Evolutionary conservation across 1,284 basidiomycete species (phyloP).

Genomic region (Leccinum pachyderme): DNA sequence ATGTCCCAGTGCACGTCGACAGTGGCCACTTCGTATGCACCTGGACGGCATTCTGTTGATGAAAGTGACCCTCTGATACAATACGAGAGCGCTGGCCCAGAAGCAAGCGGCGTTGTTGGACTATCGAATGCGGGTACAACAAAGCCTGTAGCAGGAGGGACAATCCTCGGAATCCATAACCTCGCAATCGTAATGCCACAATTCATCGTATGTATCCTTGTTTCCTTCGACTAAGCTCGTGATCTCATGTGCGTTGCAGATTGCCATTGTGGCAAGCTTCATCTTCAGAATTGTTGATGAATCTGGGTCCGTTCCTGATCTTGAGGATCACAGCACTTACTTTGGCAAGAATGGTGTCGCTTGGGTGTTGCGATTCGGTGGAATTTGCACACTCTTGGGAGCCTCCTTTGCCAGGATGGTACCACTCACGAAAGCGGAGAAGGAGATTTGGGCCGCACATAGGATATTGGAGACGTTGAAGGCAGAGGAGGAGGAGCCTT

Average conservation of each 20-base stretch:
- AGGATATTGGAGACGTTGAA: slow-evolving; percentile 72
- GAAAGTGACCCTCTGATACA: slow-evolving; percentile 72
- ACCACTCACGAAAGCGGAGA: slow-evolving; percentile 85
- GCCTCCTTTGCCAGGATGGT: slow-evolving; percentile 77
- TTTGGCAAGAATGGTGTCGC: slow-evolving; percentile 84
- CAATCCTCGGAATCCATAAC: slow-evolving; percentile 94
- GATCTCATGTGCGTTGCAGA: slow-evolving; percentile 43
- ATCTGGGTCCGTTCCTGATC: slow-evolving; percentile 35
- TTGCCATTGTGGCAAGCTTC: slow-evolving; percentile 83
- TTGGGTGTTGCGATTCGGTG: slow-evolving; percentile 93
- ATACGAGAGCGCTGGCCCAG: slow-evolving; percentile 42
- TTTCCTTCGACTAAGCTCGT: neutral
- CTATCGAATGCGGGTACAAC: slow-evolving; percentile 40
- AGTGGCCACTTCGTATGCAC: neutral
- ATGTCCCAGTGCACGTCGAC: slow-evolving; percentile 39
- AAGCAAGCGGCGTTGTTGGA: slow-evolving; percentile 40
- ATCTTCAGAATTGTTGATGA: slow-evolving; percentile 85
- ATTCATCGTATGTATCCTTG: slow-evolving; percentile 66
- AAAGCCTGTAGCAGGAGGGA: slow-evolving; percentile 81
- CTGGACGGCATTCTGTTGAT: slow-evolving; percentile 8
- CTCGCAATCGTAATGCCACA: slow-evolving; percentile 92
- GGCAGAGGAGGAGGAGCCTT: slow-evolving; percentile 49
- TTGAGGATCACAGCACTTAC: slow-evolving; percentile 53
- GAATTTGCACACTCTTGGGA: slow-evolving; percentile 74
- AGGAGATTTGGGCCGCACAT: slow-evolving; percentile 79